These are phyloP conservation scores for Trichoderma sp. DNA, from an alignment of 2,329 filamentous ascomycete genomes.

Conservation along the genomic window DNA sequence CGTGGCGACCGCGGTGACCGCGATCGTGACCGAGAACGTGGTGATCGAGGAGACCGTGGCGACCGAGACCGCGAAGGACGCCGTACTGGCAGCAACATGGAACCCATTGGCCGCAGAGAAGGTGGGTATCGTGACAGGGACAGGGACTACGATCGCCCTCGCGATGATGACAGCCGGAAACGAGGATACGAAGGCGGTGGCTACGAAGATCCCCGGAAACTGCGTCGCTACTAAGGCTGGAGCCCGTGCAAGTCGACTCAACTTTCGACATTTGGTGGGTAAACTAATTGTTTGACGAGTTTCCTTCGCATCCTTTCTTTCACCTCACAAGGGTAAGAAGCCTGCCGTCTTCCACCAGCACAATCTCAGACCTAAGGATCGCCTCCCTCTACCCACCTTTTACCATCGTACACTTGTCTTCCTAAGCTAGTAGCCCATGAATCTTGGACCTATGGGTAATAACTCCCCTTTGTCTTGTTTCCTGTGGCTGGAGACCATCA, in stretches of 20 bases:
- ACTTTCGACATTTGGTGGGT: constrained; percentile 13
- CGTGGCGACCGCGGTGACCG: constrained; percentile 45
- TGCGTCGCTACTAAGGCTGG: constrained; percentile 58
- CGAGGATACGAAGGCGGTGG: constrained; percentile 74
- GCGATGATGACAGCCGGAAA: constrained; percentile 61
- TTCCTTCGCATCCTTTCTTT: constrained; percentile 16
- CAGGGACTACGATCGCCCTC: constrained; percentile 51
- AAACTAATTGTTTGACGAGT: constrained; percentile 14
- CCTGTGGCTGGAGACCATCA: not conserved
- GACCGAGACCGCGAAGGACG: constrained; percentile 35
- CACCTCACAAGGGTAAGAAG: constrained; percentile 20
- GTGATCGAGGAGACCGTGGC: constrained; percentile 21
- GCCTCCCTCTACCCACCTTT: not conserved
- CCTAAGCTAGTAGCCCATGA: constrained; percentile 2
- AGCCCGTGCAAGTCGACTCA: not conserved
- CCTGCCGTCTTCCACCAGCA: constrained; percentile 2
- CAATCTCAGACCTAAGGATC: constrained; percentile 8
- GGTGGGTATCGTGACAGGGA: constrained; percentile 51
- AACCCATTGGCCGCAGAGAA: constrained; percentile 71
- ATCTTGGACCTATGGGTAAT: not conserved
- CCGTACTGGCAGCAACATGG: constrained; percentile 74
- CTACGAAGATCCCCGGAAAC: constrained; percentile 73
- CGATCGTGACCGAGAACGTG: constrained; percentile 41
- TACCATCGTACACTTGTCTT: not conserved
- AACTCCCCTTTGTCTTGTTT: not conserved